Evolutionary conservation across 1,139 yeast species (phyloP).

Genomic region (Candida smagusa): DNA sequence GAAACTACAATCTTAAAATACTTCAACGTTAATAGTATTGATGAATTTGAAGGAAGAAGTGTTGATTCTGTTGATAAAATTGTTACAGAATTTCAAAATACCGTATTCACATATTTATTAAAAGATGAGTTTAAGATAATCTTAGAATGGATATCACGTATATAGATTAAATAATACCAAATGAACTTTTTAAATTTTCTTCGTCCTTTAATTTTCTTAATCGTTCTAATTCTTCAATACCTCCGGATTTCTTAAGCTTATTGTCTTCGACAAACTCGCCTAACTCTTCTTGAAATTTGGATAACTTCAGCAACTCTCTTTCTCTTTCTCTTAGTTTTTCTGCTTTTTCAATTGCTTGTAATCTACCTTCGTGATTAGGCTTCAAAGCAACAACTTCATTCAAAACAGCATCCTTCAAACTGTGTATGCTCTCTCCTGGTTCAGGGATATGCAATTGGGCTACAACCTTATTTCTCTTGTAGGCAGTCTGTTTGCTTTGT

Average conservation of each 20-base stretch:
- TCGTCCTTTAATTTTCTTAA: conserved; percentile 63
- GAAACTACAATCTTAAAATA: conserved; percentile 3
- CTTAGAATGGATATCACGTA: conserved; percentile 6
- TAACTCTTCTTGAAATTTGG: conserved; percentile 82
- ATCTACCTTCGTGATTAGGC: conserved; percentile 81
- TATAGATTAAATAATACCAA: conserved; percentile 25
- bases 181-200: conserved; percentile 54
- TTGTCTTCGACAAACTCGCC: conserved; percentile 79
- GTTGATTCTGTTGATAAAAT: conserved; percentile 1
- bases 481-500: conserved; percentile 44
- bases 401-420: conserved; percentile 75
- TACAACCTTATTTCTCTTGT: conserved; percentile 35
- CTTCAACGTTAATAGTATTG: neutral
- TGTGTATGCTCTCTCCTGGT: conserved; percentile 64
- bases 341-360: conserved; percentile 86
- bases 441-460: conserved; percentile 50
- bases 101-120: neutral
- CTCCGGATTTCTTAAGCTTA: conserved; percentile 78
- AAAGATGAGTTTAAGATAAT: conserved; percentile 1
- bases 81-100: conserved; percentile 4
- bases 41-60: neutral
- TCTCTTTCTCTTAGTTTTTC: conserved; percentile 78
- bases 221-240: conserved; percentile 81
- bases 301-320: conserved; percentile 51
- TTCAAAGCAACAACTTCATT: conserved; percentile 72